A percentile compares a stretch with the other conserved stretches of the same genome.
Evolutionary conservation across 495 filamentous ascomycete species (phyloP).

Genomic region (Aspergillus heteromorphus): DNA sequence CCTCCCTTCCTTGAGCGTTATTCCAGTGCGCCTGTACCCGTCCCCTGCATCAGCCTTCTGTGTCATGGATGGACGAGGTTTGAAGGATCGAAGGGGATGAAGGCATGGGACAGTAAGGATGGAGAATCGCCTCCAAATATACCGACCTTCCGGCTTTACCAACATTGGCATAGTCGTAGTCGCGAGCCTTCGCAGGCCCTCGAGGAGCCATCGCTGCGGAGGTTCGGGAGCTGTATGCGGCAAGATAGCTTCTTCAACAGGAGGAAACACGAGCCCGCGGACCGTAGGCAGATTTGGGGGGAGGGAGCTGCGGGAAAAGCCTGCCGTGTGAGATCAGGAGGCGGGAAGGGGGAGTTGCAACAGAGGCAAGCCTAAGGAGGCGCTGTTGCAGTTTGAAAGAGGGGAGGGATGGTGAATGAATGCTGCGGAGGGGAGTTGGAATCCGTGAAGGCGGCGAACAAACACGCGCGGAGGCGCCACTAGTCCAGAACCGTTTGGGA

Average conservation of each 20-base stretch:
- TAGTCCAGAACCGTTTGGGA: slow-evolving; percentile 36
- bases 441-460: slow-evolving; percentile 25
- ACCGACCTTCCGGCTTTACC: slow-evolving; percentile 60
- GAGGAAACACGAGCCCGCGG: neutral
- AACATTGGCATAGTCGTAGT: slow-evolving; percentile 58
- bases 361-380: neutral
- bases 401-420: neutral
- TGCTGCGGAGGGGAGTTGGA: slow-evolving; percentile 29
- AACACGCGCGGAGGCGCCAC: slow-evolving; percentile 31
- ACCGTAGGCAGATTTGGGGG: neutral
- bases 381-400: neutral
- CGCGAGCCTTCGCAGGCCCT: slow-evolving; percentile 46
- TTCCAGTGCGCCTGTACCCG: slow-evolving; percentile 66
- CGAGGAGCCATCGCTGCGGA: slow-evolving; percentile 40
- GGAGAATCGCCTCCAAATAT: neutral
- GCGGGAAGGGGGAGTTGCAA: no score
- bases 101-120: neutral
- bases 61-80: neutral
- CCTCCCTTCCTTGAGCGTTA: slow-evolving; percentile 72
- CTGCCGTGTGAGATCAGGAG: neutral
- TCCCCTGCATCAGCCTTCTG: slow-evolving; percentile 8
- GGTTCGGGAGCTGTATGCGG: slow-evolving; percentile 7
- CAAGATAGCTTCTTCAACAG: neutral
- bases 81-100: neutral
- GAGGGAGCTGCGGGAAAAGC: neutral